Conservation (phyloP, 805 yeast species). For the Groenewaldozyma tartarivorans region DNA sequence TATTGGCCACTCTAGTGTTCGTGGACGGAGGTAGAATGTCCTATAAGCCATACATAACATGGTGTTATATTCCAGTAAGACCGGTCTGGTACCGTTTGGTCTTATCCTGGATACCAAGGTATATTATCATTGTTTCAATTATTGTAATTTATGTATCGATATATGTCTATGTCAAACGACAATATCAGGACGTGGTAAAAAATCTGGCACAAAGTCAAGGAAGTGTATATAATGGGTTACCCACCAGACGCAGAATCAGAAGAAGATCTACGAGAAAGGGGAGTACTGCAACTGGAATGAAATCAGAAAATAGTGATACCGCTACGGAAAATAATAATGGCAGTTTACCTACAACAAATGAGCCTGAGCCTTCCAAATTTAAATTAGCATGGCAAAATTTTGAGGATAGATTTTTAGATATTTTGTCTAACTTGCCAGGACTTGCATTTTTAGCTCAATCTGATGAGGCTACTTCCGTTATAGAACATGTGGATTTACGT, state of each 20-base stretch:
- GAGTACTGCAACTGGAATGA: background rate
- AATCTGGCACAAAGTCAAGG: slow-evolving; percentile 24
- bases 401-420: background rate
- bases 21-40: slow-evolving; percentile 38
- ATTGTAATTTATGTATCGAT: slow-evolving; percentile 57
- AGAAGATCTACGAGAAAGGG: background rate
- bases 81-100: slow-evolving; percentile 69
- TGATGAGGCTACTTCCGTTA: slow-evolving; percentile 1
- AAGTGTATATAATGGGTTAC: background rate
- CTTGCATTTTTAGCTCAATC: slow-evolving; percentile 8
- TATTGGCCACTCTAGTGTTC: slow-evolving; percentile 66
- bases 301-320: background rate
- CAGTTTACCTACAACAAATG: background rate
- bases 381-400: background rate
- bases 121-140: slow-evolving; percentile 52
- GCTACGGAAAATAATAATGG: too few relatives aligned
- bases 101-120: slow-evolving; percentile 77
- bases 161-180: slow-evolving; percentile 52
- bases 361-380: too few relatives aligned
- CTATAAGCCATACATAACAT: slow-evolving; percentile 50
- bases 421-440: slow-evolving; percentile 15
- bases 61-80: slow-evolving; percentile 69
- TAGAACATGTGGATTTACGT: slow-evolving; percentile 9
- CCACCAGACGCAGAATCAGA: slow-evolving; percentile 1
- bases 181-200: slow-evolving; percentile 21